These are phyloP conservation scores for Laburnicola sp. DNA, from an alignment of 2,329 filamentous ascomycete genomes.

Conservation along the genomic window DNA sequence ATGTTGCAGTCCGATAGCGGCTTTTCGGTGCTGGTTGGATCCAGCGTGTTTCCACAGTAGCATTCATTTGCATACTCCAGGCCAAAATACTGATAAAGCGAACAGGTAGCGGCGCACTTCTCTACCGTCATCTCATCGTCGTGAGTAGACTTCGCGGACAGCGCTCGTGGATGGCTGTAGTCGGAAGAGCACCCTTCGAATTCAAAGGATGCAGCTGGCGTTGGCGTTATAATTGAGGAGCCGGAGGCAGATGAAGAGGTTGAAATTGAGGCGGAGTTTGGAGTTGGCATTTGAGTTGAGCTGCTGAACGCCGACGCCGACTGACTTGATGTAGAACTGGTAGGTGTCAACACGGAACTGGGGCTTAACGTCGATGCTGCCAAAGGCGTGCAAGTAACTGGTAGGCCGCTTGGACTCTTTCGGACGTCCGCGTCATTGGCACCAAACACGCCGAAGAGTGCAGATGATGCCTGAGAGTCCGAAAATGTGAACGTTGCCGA, in stretches of 20 bases:
- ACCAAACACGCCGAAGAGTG: constrained; percentile 26
- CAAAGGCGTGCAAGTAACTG: constrained; percentile 21
- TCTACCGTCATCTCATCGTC: constrained; percentile 25
- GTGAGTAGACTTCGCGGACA: constrained; percentile 14
- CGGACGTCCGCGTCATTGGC: constrained; percentile 23
- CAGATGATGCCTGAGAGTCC: constrained; percentile 17
- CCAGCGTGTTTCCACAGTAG: constrained; percentile 25
- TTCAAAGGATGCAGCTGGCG: constrained; percentile 4
- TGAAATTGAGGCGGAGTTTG: neutral
- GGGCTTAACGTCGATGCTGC: constrained; percentile 7
- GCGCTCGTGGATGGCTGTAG: constrained; percentile 16
- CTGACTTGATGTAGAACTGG: neutral
- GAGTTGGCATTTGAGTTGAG: too few relatives aligned
- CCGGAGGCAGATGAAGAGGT: constrained; percentile 13
- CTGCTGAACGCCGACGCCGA: too few relatives aligned
- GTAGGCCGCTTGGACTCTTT: constrained; percentile 21
- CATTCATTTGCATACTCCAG: constrained; percentile 26
- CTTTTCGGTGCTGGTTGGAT: constrained; percentile 15
- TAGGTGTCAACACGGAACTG: neutral
- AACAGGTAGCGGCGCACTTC: constrained; percentile 26
- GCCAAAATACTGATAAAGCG: constrained; percentile 26
- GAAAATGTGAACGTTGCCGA: constrained; percentile 25
- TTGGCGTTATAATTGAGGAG: neutral
- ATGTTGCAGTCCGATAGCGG: constrained; percentile 28
- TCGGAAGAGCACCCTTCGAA: constrained; percentile 33